phyloP scores from a whole-genome alignment of 176 grass and related monocot genomes.

The Stipa capillata region DNA sequence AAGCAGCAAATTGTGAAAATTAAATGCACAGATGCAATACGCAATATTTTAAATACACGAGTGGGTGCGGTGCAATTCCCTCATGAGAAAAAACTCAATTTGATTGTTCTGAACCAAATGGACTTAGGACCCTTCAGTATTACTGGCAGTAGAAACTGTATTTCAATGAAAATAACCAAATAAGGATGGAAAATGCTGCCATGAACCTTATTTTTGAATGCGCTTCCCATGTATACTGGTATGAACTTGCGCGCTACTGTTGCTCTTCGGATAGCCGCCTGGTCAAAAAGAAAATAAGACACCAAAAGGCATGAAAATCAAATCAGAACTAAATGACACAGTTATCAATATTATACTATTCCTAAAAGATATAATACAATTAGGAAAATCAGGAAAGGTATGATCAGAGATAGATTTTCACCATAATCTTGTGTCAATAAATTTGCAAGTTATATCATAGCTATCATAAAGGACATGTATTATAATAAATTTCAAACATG shows the following conservation, averaged over 20 bases:
- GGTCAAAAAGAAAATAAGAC: constrained; percentile 18
- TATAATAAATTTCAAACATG: neutral
- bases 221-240: constrained; percentile 96
- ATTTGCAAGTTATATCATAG: neutral
- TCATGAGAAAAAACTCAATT: neutral
- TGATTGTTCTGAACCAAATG: neutral
- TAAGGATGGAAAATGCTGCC: neutral
- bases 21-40: neutral
- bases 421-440: neutral
- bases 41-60: neutral
- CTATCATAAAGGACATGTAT: neutral
- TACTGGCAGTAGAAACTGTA: neutral
- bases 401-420: neutral
- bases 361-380: neutral
- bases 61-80: neutral
- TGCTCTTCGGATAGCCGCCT: constrained; percentile 91
- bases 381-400: neutral
- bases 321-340: neutral
- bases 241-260: constrained; percentile 85
- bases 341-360: neutral
- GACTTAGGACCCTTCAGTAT: neutral
- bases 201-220: constrained; percentile 98
- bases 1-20: neutral
- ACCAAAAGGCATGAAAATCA: constrained; percentile 11
- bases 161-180: neutral